Percentiles rank a stretch among this genome's conserved stretches.
Conservation (phyloP, 768 basidiomycete genomes). For the Candolleomyces eurysporus region DNA sequence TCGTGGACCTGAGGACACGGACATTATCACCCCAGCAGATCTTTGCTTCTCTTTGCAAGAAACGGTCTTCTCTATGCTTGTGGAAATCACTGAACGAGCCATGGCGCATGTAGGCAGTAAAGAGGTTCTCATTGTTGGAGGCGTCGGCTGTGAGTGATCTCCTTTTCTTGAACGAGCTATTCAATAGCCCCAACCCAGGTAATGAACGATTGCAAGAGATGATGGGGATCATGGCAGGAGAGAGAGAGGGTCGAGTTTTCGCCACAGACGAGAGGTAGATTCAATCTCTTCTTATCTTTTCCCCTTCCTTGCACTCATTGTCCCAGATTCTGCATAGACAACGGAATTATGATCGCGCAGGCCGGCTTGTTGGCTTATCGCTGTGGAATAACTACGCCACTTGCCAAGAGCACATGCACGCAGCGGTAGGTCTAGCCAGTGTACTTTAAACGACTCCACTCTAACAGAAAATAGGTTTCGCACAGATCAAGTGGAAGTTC, state of each 20-base stretch:
- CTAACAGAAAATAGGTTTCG: conserved; percentile 64
- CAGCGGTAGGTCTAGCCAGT: conserved; percentile 63
- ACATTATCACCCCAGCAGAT: conserved; percentile 92
- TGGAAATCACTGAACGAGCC: conserved; percentile 97
- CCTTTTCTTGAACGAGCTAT: conserved; percentile 1
- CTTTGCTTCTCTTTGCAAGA: conserved; percentile 97
- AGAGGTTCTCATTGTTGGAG: conserved; percentile 96
- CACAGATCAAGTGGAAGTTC: conserved; percentile 90
- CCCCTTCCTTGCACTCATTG: not conserved
- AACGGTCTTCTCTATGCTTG: conserved; percentile 96
- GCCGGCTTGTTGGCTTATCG: conserved; percentile 89
- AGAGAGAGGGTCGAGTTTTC: conserved; percentile 86
- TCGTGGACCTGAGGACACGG: conserved; percentile 45
- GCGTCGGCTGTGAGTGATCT: conserved; percentile 89
- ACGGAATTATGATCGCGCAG: conserved; percentile 99
- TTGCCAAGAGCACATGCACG: conserved; percentile 84
- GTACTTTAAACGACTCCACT: not conserved
- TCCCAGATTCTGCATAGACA: conserved; percentile 94
- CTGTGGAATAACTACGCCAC: conserved; percentile 81
- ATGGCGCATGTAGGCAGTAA: conserved; percentile 98
- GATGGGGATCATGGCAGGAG: conserved; percentile 97
- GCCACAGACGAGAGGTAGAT: conserved; percentile 90
- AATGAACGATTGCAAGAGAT: conserved; percentile 94
- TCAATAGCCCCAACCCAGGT: conserved; percentile 41
- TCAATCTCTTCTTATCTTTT: not conserved